phyloP scores from a whole-genome alignment of 1,284 basidiomycete species.

The Testicularia cyperi region DNA sequence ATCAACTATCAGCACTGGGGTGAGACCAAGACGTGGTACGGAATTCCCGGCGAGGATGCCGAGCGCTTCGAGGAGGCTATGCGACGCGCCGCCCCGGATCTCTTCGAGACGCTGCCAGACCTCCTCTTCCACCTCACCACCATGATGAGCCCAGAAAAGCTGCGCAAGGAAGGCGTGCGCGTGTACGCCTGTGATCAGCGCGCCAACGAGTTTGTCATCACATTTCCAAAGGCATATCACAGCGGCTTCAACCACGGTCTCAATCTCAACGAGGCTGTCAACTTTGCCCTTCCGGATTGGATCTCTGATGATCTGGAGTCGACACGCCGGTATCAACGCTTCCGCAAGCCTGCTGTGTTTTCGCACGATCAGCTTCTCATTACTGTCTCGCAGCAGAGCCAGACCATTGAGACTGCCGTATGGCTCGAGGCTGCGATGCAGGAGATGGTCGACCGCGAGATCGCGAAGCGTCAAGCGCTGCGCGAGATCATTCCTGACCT shows the following conservation, averaged over 20 bases:
- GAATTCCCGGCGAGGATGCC: conserved; percentile 88
- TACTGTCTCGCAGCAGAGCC: conserved; percentile 89
- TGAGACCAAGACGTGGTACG: conserved; percentile 99
- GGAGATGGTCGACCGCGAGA: conserved; percentile 87
- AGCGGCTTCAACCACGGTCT: conserved; percentile 97
- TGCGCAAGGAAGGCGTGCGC: conserved; percentile 85
- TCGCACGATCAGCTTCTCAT: conserved; percentile 95
- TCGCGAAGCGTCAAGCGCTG: conserved; percentile 67
- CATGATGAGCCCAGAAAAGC: conserved; percentile 89
- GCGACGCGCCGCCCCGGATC: conserved; percentile 88
- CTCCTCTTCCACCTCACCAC: conserved; percentile 96
- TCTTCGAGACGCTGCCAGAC: conserved; percentile 97
- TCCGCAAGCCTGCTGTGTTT: conserved; percentile 91
- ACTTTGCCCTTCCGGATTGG: conserved; percentile 98
- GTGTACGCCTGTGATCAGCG: conserved; percentile 94
- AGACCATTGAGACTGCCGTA: conserved; percentile 85
- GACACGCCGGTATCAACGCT: conserved; percentile 78
- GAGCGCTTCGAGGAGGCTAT: conserved; percentile 96
- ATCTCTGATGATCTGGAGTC: conserved; percentile 81
- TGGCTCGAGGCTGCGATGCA: conserved; percentile 75
- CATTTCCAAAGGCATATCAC: conserved; percentile 97
- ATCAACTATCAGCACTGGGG: conserved; percentile 84
- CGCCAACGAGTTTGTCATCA: conserved; percentile 90
- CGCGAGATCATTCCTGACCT: conserved; percentile 66
- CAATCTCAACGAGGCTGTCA: conserved; percentile 99